Percentiles rank a stretch among this genome's conserved stretches.
These are phyloP conservation scores for Besnoitia besnoiti DNA, from an alignment of 169 alveolate genomes.

Conservation along the genomic window DNA sequence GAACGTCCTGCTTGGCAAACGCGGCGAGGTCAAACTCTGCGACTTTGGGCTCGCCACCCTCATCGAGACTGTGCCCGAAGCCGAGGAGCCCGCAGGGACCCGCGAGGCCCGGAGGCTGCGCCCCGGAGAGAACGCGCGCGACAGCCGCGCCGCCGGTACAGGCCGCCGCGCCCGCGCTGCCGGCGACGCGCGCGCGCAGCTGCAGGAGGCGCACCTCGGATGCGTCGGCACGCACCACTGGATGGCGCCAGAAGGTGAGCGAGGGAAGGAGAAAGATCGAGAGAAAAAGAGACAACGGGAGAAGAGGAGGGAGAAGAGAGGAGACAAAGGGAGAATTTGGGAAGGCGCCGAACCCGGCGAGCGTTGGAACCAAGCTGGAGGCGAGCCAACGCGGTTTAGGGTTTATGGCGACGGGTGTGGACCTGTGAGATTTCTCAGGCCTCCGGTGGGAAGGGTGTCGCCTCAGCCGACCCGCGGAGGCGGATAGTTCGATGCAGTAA, in stretches of 20 bases:
- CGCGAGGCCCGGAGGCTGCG: too few species aligned
- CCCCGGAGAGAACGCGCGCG: too few species aligned
- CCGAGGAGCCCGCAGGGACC: slow-evolving; percentile 37
- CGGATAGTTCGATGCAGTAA: too few species aligned
- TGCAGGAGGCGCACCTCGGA: slow-evolving; percentile 69
- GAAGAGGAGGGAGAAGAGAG: neutral
- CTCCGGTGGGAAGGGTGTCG: too few species aligned
- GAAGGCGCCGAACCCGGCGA: neutral
- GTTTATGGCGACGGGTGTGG: too few species aligned
- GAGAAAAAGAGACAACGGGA: neutral
- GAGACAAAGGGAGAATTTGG: neutral
- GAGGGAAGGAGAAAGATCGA: slow-evolving; percentile 61
- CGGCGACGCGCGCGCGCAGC: neutral
- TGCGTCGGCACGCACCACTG: slow-evolving; percentile 87
- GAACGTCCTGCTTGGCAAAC: slow-evolving; percentile 87
- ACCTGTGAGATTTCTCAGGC: too few species aligned
- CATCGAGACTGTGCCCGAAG: slow-evolving; percentile 49
- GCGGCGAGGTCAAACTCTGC: slow-evolving; percentile 88
- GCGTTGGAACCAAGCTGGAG: neutral
- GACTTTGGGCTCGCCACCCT: slow-evolving; percentile 91
- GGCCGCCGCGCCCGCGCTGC: neutral
- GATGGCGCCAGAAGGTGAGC: slow-evolving; percentile 87
- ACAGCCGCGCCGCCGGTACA: neutral
- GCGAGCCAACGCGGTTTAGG: too few species aligned
- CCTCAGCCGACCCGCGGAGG: too few species aligned